Conservation (phyloP, 768 basidiomycete species). For the Tulasnella sp. region DNA sequence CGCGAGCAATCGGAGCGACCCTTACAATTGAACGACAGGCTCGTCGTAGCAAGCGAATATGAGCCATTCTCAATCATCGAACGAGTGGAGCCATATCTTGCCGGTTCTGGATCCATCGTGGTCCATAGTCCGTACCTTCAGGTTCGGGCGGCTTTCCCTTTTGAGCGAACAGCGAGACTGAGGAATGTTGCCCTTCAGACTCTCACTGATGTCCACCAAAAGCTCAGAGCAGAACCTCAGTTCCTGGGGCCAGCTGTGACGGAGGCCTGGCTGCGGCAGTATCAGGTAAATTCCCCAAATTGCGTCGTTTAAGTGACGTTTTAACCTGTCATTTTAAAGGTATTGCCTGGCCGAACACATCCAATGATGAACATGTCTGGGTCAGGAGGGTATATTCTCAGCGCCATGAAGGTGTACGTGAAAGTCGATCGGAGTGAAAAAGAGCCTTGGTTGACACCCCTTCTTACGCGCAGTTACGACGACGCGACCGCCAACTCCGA, state of each 20-base stretch:
- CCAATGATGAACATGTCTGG: slow-evolving; percentile 90
- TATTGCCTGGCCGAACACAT: slow-evolving; percentile 94
- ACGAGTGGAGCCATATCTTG: slow-evolving; percentile 67
- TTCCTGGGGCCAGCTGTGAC: slow-evolving; percentile 77
- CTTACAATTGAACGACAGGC: slow-evolving; percentile 41
- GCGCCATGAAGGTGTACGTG: slow-evolving; percentile 74
- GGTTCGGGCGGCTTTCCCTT: slow-evolving; percentile 42
- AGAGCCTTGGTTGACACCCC: not conserved
- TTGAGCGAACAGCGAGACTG: slow-evolving; percentile 12
- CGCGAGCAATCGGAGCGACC: not conserved
- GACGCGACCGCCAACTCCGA: slow-evolving; percentile 13
- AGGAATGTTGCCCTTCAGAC: slow-evolving; percentile 45
- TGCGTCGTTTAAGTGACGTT: not conserved
- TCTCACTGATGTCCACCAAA: slow-evolving; percentile 70
- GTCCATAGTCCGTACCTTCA: slow-evolving; percentile 81
- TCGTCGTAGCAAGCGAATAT: slow-evolving; percentile 79
- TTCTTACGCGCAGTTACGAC: not conserved
- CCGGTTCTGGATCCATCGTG: slow-evolving; percentile 81
- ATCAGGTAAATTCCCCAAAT: slow-evolving; percentile 56
- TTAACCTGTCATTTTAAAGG: slow-evolving; percentile 39
- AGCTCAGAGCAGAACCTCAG: slow-evolving; percentile 59
- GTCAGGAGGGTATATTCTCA: slow-evolving; percentile 82
- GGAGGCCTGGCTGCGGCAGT: slow-evolving; percentile 82
- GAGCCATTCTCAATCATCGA: slow-evolving; percentile 80
- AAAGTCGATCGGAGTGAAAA: not conserved